Conservation (phyloP, 805 yeast species). For the Lipomyces chichibuensis region DNA sequence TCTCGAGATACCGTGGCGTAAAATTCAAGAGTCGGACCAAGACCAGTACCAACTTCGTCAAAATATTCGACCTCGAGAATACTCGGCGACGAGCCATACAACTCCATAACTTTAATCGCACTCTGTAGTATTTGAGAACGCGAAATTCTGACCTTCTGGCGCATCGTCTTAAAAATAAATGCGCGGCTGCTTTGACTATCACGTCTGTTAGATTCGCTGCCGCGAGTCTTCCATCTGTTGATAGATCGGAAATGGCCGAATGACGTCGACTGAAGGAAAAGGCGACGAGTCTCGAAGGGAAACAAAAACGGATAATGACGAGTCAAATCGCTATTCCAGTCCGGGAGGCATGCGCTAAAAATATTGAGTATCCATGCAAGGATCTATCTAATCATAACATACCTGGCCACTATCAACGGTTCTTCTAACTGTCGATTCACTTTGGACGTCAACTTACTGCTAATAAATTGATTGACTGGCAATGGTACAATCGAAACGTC, state of each 20-base stretch:
- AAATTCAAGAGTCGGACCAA: constrained; percentile 95
- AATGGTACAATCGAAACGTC: constrained; percentile 17
- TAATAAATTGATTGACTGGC: constrained; percentile 53
- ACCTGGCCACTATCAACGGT: constrained; percentile 71
- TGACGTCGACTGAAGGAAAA: constrained; percentile 82
- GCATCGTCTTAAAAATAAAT: constrained; percentile 69
- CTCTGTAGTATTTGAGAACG: constrained; percentile 71
- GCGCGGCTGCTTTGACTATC: constrained; percentile 33
- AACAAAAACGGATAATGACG: constrained; percentile 77
- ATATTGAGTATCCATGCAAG: background rate
- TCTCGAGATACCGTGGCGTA: constrained; percentile 79
- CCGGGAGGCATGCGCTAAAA: constrained; percentile 67
- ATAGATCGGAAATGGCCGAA: constrained; percentile 87
- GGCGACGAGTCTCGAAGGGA: constrained; percentile 78
- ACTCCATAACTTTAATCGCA: constrained; percentile 74
- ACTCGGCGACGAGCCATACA: constrained; percentile 78
- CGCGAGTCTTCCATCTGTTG: constrained; percentile 67
- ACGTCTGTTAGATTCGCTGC: constrained; percentile 6
- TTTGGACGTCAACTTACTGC: constrained; percentile 83
- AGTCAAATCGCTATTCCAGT: constrained; percentile 79
- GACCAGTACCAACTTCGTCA: constrained; percentile 93
- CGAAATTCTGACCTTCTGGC: constrained; percentile 79
- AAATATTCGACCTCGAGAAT: constrained; percentile 82
- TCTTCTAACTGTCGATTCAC: constrained; percentile 86
- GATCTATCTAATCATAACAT: background rate